These are phyloP conservation scores for Rhodotorula babjevae DNA, from an alignment of 768 basidiomycete species.

Conservation along the genomic window DNA sequence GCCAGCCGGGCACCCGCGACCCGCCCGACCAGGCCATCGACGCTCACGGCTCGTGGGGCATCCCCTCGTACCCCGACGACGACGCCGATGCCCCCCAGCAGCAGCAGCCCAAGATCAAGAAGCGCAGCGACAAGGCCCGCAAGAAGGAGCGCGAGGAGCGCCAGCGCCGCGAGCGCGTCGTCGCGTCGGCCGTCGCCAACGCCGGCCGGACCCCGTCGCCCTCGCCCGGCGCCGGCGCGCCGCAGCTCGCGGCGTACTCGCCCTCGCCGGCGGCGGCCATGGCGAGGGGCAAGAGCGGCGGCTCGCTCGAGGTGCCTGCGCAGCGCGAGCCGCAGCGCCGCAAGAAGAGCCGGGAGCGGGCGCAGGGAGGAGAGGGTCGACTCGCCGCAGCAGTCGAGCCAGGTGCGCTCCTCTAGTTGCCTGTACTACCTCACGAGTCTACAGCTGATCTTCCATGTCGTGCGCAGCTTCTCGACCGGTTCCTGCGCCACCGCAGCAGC, in stretches of 20 bases:
- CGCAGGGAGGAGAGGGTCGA: not conserved
- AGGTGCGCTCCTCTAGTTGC: not conserved
- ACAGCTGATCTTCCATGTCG: no score
- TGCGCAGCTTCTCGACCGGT: not conserved
- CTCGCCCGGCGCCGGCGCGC: not conserved
- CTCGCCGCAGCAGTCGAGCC: no score
- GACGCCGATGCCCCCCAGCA: not conserved
- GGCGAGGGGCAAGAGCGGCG: not conserved
- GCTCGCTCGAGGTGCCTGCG: not conserved
- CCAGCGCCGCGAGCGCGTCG: constrained; percentile 1
- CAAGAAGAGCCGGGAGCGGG: not conserved
- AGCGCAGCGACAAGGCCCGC: not conserved
- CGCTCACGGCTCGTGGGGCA: not conserved
- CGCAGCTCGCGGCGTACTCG: no score
- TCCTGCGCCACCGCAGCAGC: no score
- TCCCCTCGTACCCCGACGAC: not conserved
- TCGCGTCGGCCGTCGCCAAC: constrained; percentile 17
- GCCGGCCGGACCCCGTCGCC: constrained; percentile 10
- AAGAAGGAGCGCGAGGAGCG: constrained; percentile 3
- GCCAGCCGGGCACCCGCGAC: constrained; percentile 21
- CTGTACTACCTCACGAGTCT: no score
- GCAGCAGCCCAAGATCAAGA: not conserved
- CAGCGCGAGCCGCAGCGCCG: not conserved
- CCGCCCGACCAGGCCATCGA: not conserved
- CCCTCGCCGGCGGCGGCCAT: not conserved